Evolutionary conservation across 2,329 filamentous ascomycete species (phyloP), one percentile per base, ranked within the genome.

Genomic region (Pseudopithomyces maydicus): DNA sequence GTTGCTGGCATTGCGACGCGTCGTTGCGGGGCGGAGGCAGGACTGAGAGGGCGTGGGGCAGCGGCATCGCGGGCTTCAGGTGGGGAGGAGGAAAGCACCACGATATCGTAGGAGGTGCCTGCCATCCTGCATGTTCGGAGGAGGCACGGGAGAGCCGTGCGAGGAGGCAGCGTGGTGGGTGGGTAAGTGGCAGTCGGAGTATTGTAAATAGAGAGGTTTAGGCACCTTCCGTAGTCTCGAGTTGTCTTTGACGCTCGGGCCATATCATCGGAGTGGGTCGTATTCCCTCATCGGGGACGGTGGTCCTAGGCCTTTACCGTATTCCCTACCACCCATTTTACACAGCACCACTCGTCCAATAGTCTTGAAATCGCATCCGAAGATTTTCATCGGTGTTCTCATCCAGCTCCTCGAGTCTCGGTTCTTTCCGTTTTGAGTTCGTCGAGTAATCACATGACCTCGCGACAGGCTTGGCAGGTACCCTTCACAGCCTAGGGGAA

Each of bases 71-170:
- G 59, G 42, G 59, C 60, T 45, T 54, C 57, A 36, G 71, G 69
- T 19, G 74, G 73, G n/a, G 71, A 72, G 14, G 72, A 74, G 20
- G 68, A 72, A 7, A 77, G 57, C 3, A 71, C 58, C 12, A 71
- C 66, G 14, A 71, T 63, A 22, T 70, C 60, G 55, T 63, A 69
- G 44, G 62, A 55, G 39, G 56, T 59, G 57, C 63, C 65, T 61
- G 65, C 64, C 68, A 71, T 69, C 29, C 57, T 62, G 59, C 54
- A 59, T 52, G 17, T 38, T 42, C 5, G 11, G 41, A n/a, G 41
- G 19, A n/a, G 29, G 32, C 33, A 22, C 17, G 23, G 7, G 26
- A 14, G 41, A 19, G 41, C 42, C 19, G 50, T 42, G 29, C 41
- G 50, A n/a, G 32, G 11, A 6, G 50, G 26, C 23, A 19, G 15